Percentiles rank a stretch among this genome's conserved stretches.
Conservation (phyloP, 495 filamentous ascomycete genomes). For the Neurospora sp. region DNA sequence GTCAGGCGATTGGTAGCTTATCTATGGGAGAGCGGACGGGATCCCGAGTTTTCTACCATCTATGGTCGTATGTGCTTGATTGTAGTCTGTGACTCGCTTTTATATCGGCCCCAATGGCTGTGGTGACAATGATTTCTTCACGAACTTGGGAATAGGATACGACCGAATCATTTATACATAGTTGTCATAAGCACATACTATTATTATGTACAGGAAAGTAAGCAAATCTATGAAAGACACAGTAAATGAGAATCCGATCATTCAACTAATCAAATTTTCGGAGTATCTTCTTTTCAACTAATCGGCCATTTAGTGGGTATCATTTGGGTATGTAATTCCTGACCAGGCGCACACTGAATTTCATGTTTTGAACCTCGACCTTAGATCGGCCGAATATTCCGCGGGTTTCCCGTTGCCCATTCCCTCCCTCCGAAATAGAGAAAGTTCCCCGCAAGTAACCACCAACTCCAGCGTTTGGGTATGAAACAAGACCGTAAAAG, state of each 20-base stretch:
- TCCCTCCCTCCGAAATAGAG: neutral
- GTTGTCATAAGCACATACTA: neutral
- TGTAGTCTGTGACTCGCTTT: neutral
- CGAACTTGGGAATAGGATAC: too few relatives aligned
- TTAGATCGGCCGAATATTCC: neutral
- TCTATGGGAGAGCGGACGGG: constrained; percentile 38
- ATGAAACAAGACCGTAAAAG: neutral
- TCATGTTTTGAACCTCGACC: neutral
- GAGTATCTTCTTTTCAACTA: neutral
- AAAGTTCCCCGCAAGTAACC: too few relatives aligned
- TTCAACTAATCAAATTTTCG: neutral
- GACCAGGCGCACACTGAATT: neutral
- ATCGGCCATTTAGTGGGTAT: neutral
- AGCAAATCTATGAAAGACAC: too few relatives aligned
- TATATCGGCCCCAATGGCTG: neutral
- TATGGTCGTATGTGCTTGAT: neutral
- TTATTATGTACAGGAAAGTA: too few relatives aligned
- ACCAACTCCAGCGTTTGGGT: neutral
- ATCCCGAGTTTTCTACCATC: constrained; percentile 22
- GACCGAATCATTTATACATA: too few relatives aligned
- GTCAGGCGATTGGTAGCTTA: constrained; percentile 11
- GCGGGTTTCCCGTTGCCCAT: neutral
- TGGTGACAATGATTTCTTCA: too few relatives aligned
- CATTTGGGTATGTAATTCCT: neutral
- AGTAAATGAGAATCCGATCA: too few relatives aligned